Conservation (phyloP, 257 asterid species). For the Marsdenia floribunda region DNA sequence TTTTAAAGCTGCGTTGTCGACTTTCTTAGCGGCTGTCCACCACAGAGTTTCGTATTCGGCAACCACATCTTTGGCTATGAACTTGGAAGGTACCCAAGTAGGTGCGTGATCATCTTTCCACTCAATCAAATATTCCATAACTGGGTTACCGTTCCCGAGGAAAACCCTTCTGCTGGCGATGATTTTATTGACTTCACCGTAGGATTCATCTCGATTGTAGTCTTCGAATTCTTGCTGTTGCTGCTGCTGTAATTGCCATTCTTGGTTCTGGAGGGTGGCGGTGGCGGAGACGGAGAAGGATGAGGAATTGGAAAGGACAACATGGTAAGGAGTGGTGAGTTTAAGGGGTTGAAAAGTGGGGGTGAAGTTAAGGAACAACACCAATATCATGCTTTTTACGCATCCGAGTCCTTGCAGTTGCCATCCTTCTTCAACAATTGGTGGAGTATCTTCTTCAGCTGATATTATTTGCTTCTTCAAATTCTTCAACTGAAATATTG, state of each 20-base stretch:
- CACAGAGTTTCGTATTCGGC: slow-evolving; percentile 88
- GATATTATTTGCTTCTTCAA: too few relatives aligned
- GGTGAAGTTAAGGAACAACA: slow-evolving; percentile 20
- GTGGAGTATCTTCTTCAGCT: too few relatives aligned
- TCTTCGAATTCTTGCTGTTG: slow-evolving; percentile 29
- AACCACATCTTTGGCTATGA: slow-evolving; percentile 70
- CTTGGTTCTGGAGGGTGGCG: slow-evolving; percentile 58
- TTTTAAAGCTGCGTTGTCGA: slow-evolving; percentile 49
- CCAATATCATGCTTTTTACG: too few relatives aligned
- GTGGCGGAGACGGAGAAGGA: slow-evolving; percentile 41
- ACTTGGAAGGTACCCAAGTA: slow-evolving; percentile 93
- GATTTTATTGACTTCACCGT: slow-evolving; percentile 77
- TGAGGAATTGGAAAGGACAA: neutral
- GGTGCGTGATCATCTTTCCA: slow-evolving; percentile 94
- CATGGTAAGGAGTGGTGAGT: neutral
- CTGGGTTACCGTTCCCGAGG: slow-evolving; percentile 29
- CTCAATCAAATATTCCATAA: slow-evolving; percentile 84
- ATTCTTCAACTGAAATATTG: too few relatives aligned
- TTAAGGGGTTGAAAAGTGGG: slow-evolving; percentile 25
- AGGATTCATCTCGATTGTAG: slow-evolving; percentile 57
- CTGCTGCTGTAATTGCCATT: neutral
- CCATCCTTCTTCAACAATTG: too few relatives aligned
- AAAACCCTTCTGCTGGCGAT: slow-evolving; percentile 59
- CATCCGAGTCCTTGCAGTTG: too few relatives aligned
- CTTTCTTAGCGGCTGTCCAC: slow-evolving; percentile 90